phyloP scores from a whole-genome alignment of 306 rosid genomes.

The Dryas alaskensis region DNA sequence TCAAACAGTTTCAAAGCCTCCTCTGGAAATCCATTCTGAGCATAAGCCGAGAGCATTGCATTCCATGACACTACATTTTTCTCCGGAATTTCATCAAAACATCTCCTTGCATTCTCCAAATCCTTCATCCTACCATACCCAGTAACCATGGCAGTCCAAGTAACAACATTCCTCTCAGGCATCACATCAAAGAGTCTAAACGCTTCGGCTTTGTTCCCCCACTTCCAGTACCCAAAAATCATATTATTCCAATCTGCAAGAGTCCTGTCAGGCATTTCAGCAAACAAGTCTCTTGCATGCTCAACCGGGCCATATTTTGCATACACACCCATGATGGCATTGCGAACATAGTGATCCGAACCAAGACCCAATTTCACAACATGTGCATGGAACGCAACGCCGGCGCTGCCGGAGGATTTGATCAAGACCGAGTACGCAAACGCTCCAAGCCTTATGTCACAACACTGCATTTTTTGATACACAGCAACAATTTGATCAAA shows the following conservation, averaged over 20 bases:
- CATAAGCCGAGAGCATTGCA: constrained; percentile 71
- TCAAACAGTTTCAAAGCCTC: constrained; percentile 53
- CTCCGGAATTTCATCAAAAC: constrained; percentile 55
- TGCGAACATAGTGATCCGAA: constrained; percentile 45
- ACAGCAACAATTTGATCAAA: constrained; percentile 30
- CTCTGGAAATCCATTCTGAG: constrained; percentile 46
- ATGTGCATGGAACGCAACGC: constrained; percentile 46
- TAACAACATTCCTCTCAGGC: constrained; percentile 39
- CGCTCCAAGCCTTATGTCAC: constrained; percentile 24
- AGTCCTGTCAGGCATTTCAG: constrained; percentile 51
- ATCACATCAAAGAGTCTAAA: constrained; percentile 40
- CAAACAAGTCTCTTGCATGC: constrained; percentile 50
- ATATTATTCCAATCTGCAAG: constrained; percentile 65
- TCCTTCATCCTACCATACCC: constrained; percentile 50
- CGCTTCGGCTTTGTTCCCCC: constrained; percentile 56
- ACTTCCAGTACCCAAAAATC: constrained; percentile 58
- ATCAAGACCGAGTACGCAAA: constrained; percentile 50
- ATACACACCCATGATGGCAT: constrained; percentile 44
- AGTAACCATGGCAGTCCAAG: constrained; percentile 69
- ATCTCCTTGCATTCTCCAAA: constrained; percentile 47
- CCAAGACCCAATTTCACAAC: constrained; percentile 40
- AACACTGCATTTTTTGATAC: constrained; percentile 36
- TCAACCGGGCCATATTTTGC: constrained; percentile 37
- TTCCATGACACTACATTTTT: constrained; percentile 70
- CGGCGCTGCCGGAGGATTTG: constrained; percentile 41